Evolutionary conservation across 495 filamentous ascomycete species (phyloP).

Genomic region (Penicillium lagena): DNA sequence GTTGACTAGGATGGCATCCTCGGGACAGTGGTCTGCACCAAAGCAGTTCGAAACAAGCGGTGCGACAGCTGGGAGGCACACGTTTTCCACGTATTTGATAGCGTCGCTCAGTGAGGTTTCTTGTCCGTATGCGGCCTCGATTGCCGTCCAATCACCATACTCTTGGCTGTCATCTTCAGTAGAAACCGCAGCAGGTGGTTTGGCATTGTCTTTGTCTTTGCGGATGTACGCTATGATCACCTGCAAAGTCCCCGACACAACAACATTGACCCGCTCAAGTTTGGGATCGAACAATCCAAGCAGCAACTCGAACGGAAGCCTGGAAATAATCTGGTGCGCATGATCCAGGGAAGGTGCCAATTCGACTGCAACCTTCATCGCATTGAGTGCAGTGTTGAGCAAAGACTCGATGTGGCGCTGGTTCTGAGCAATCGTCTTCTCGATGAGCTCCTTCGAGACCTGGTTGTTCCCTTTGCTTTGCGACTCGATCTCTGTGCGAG

Average conservation of each 20-base stretch:
- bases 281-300: constrained; percentile 33
- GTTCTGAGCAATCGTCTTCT: constrained; percentile 51
- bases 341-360: constrained; percentile 24
- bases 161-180: constrained; percentile 66
- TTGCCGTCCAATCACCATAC: constrained; percentile 60
- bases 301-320: constrained; percentile 30
- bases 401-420: constrained; percentile 56
- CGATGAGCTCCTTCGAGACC: constrained; percentile 45
- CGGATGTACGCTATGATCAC: constrained; percentile 30
- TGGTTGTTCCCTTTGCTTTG: constrained; percentile 36
- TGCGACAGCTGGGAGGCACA: constrained; percentile 45
- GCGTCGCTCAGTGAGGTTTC: constrained; percentile 18
- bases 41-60: constrained; percentile 63
- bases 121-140: constrained; percentile 43
- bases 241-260: constrained; percentile 29
- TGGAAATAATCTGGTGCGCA: constrained; percentile 26
- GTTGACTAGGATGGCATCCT: constrained; percentile 51
- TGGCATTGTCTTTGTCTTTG: constrained; percentile 21
- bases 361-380: constrained; percentile 45
- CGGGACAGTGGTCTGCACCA: constrained; percentile 53
- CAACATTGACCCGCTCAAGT: constrained; percentile 25
- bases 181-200: constrained; percentile 3
- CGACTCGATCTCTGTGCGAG: constrained; percentile 56
- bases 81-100: constrained; percentile 30
- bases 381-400: constrained; percentile 46